Percentiles rank a stretch among this genome's conserved stretches.
Evolutionary conservation across 768 basidiomycete species (phyloP).

Genomic region (Lactarius vividus): DNA sequence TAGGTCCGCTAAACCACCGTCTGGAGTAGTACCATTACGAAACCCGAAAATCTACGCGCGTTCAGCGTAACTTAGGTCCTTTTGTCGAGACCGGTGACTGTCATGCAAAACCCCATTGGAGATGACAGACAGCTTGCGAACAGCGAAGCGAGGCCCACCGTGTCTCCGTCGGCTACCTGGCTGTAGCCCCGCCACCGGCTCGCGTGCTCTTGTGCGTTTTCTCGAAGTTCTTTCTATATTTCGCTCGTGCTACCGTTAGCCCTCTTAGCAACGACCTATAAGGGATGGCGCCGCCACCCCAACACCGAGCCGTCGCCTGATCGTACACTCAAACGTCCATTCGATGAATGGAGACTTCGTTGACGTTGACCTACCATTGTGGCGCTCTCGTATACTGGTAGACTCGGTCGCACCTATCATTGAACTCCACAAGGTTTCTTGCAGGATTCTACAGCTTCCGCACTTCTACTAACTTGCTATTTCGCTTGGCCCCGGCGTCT

Average conservation of each 20-base stretch:
- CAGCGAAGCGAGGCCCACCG: not conserved
- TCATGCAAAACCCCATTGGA: not conserved
- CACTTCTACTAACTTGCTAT: not conserved
- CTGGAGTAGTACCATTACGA: not conserved
- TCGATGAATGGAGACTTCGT: not conserved
- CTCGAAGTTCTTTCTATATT: not conserved
- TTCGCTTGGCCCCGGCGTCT: not conserved
- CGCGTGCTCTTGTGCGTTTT: not conserved
- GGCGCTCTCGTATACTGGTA: not conserved
- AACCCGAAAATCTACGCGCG: not conserved
- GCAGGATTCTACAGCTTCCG: too few species aligned
- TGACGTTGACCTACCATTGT: not conserved
- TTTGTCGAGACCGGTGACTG: not conserved
- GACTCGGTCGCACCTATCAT: not conserved
- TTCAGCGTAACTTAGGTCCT: not conserved
- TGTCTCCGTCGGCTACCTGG: not conserved
- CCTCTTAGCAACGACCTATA: not conserved
- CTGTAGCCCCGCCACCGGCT: not conserved
- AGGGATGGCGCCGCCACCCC: not conserved
- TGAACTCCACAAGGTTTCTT: not conserved
- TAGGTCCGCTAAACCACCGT: not conserved
- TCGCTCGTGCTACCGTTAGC: not conserved
- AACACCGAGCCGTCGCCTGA: not conserved
- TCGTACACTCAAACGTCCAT: too few species aligned
- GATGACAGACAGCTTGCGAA: not conserved